phyloP scores from a whole-genome alignment of 768 basidiomycete genomes.

The Lepiota subincarnata region DNA sequence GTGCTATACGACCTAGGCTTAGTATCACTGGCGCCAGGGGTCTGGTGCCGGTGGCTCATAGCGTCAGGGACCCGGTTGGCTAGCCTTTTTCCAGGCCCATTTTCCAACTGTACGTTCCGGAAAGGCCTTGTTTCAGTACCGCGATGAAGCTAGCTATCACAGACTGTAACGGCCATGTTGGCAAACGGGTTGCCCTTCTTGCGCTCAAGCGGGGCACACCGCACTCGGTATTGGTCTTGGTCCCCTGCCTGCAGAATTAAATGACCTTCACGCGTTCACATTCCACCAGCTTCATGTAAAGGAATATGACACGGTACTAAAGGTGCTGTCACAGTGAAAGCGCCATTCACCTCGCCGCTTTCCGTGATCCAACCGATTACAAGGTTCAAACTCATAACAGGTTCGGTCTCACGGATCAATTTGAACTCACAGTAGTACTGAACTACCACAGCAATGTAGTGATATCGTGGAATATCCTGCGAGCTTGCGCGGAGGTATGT shows the following conservation, averaged over 20 bases:
- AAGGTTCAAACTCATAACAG: constrained; percentile 53
- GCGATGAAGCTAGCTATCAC: constrained; percentile 55
- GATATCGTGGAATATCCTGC: constrained; percentile 69
- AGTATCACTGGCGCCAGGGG: too few relatives aligned
- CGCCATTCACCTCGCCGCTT: constrained; percentile 53
- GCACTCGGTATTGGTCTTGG: constrained; percentile 52
- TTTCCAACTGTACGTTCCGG: background rate
- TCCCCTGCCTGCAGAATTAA: constrained; percentile 12
- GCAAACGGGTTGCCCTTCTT: constrained; percentile 43
- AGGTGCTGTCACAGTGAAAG: constrained; percentile 47
- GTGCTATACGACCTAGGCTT: too few relatives aligned
- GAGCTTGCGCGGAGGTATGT: constrained; percentile 60
- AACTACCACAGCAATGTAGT: constrained; percentile 51
- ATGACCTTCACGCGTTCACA: constrained; percentile 29
- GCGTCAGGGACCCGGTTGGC: background rate
- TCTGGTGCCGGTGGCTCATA: too few relatives aligned
- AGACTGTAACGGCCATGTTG: constrained; percentile 57
- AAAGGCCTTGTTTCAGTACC: too few relatives aligned
- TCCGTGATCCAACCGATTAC: constrained; percentile 48
- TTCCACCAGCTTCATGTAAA: constrained; percentile 45
- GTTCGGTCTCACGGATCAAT: constrained; percentile 29
- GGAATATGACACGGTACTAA: constrained; percentile 43
- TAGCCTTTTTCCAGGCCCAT: background rate
- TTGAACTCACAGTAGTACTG: background rate
- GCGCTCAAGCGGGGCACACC: constrained; percentile 44